phyloP scores from a whole-genome alignment of 371 early-diverging fungal species.

The Fennellomyces sp. region DNA sequence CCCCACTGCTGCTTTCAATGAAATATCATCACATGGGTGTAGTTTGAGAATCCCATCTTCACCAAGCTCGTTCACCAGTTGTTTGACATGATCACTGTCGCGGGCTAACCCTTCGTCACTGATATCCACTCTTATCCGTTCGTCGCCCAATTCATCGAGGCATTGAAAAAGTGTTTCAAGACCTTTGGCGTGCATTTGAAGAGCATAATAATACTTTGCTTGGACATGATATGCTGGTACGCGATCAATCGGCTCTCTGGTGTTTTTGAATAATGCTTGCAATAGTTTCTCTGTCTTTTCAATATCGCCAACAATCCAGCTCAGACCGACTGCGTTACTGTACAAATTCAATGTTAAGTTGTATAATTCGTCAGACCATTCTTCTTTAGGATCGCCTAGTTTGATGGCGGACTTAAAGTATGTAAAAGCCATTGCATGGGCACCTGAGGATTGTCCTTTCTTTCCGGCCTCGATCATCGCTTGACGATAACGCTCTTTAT shows the following conservation, averaged over 20 bases:
- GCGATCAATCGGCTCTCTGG: conserved; percentile 35
- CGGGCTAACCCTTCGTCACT: conserved; percentile 19
- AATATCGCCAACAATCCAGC: conserved; percentile 42
- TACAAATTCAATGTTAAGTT: conserved; percentile 28
- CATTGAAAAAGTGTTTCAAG: conserved; percentile 26
- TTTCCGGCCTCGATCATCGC: conserved; percentile 37
- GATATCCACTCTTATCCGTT: conserved; percentile 5
- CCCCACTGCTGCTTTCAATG: conserved; percentile 24
- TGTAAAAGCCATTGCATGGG: conserved; percentile 36
- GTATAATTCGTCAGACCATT: conserved; percentile 27
- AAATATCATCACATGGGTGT: conserved; percentile 24
- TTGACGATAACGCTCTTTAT: conserved; percentile 21
- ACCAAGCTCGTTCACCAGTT: conserved; percentile 16
- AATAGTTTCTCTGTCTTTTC: conserved; percentile 29
- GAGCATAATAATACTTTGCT: conserved; percentile 32
- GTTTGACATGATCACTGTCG: conserved; percentile 12
- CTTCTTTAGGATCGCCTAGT: conserved; percentile 6
- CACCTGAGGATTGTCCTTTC: conserved; percentile 38
- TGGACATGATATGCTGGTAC: conserved; percentile 37
- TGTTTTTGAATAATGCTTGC: conserved; percentile 28
- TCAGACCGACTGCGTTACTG: conserved; percentile 32
- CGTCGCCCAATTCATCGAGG: conserved; percentile 30
- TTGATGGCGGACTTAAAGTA: conserved; percentile 35
- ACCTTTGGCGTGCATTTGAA: conserved; percentile 37
- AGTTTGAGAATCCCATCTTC: conserved; percentile 17